Evolutionary conservation across 192 early-diverging fungal species (phyloP), one percentile per base, ranked within the genome.

Genomic region (Geranomyces variabilis): DNA sequence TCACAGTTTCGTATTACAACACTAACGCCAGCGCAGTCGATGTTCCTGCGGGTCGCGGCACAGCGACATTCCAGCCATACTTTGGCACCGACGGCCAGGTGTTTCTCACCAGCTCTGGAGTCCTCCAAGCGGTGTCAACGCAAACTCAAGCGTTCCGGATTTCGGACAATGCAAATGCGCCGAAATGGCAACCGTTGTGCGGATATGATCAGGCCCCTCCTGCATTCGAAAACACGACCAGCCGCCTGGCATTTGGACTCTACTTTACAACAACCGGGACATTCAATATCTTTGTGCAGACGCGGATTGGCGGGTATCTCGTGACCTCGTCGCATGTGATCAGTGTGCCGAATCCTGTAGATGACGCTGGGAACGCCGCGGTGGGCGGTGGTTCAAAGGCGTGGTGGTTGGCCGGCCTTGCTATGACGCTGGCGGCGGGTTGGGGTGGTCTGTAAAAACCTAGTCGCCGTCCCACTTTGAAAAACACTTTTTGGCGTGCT

Each of bases 251-350:
- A 0, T 72, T 72, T 55, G 70, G 70, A 4, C 6, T 72, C 0
- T 72, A 72, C 48, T 72, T 72, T 55, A 12, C 13, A 0, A 55
- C 64, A 2, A 19, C 30, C 45, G 70, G 70, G 15, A 22, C 36
- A 29, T 72, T 33, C 70, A 46, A 72, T 12, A 47, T 64, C 29
- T 64, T 72, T 46, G 30, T 72, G 12, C 70, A 72, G 49, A 51
- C 70, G n/a, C 56, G 49, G 30, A 64, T 72, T 44, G 64, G 64
- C 44, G 70, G 70, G 51, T 72, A 64, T 48, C 19, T 72, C 3
- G 70, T 72, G 0, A 72, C 70, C 12, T 55, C 47, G 49, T 67
- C 66, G 47, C 33, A 31, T 56, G 19, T 30, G 1, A 55, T 67
- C 46, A 41, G 53, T 17, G 51, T 67, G 6, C 47, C 24, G 4